Base-by-base conservation (phyloP, 2,329 filamentous ascomycete species). In the Arthrocladium fulminans region DNA sequence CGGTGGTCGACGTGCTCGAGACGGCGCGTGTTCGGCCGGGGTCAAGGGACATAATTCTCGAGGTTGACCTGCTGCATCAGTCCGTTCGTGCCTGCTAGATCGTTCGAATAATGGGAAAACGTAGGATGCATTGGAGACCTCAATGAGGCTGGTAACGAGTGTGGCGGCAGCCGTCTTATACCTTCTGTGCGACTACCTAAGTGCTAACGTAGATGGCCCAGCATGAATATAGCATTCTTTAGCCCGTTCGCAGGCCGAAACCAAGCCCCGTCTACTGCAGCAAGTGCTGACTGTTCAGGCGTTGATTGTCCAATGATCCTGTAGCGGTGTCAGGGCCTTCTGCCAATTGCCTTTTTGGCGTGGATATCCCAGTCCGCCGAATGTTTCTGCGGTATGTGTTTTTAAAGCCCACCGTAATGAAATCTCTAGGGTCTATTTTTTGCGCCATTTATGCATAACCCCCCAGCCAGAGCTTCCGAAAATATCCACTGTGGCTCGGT, bases 1-100 rank as follows among this genome's bases (percentile, higher is more conserved):
- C 50, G 17, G 51, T 49, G 13, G 55, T 49, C 25, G 55, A 55
- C 24, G 54, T 52, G 25, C 52, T 57, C n/a, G 57, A 59, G 5
- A 57, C 53, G n/a, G 56, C 51, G 24, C 55, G 55, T 34, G 45
- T 10, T 22, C 54, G 57, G 23, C 24, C 13, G 20, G 34, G 22
- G 34, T 47, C 32, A 38, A 47, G 44, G 44, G 44, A 47, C 44
- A 47, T 47, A 13, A 22, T 39, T 39, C 22, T 24, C 13, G 23
- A 8, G n/a, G 15, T 8, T 8, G 34, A 27, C 19, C 20, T 39
- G 23, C 44, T 38, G 44, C 44, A 47, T 47, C 23, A 39, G 34
- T 19, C 44, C 32, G 7, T 17, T 13, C 15, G 9, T 22, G 17
- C 44, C 32, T 47, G 44, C 32, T 17, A 23, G n/a, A 12, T n/a